Conservation (phyloP, 2,329 filamentous ascomycete species). For the Calonectria montana region DNA sequence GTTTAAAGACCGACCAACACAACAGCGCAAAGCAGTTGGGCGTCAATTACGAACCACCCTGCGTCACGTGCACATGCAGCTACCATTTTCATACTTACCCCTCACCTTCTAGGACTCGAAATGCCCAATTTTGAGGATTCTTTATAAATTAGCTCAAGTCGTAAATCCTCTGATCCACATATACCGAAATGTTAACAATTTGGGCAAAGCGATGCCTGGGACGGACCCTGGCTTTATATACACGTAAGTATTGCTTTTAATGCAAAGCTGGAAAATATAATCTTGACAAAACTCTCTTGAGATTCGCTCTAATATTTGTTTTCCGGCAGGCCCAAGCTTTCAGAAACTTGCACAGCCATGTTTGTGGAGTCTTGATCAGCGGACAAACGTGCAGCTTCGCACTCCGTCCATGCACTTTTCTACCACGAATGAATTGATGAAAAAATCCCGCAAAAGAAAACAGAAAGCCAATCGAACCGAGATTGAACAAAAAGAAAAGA, state of each 20-base stretch:
- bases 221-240: neutral
- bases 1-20: too few species aligned
- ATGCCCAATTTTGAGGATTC: too few species aligned
- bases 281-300: neutral
- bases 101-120: too few species aligned
- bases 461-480: accelerated
- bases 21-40: too few species aligned
- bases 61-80: too few species aligned
- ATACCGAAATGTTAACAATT: neutral
- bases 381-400: neutral
- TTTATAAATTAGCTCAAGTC: too few species aligned
- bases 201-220: neutral
- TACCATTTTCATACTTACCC: too few species aligned
- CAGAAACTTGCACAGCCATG: neutral
- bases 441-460: neutral
- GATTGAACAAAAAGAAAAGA: neutral
- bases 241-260: neutral
- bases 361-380: too few species aligned
- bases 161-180: too few species aligned
- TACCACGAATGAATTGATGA: neutral
- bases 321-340: neutral
- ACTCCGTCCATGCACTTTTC: neutral
- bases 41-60: too few species aligned
- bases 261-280: neutral
- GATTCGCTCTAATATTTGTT: neutral